phyloP scores from a whole-genome alignment of 306 rosid species.

The Cotoneaster glaucophyllus region DNA sequence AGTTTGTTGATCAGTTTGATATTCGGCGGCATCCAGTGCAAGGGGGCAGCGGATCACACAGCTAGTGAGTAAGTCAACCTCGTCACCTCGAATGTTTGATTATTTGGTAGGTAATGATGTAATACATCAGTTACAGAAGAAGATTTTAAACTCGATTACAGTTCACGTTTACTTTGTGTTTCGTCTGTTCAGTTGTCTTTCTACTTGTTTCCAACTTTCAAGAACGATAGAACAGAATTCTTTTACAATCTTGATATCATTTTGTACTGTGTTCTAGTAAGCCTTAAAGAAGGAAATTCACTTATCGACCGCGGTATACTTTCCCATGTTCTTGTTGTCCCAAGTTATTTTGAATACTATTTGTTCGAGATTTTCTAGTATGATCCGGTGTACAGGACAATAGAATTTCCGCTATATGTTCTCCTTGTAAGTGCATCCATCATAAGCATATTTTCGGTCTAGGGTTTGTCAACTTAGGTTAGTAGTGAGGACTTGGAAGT shows the following conservation, averaged over 20 bases:
- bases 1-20: slow-evolving; percentile 65
- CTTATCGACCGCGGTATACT: slow-evolving; percentile 35
- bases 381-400: background rate
- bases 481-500: no score
- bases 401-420: background rate
- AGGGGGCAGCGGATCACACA: slow-evolving; percentile 31
- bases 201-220: slow-evolving; percentile 20
- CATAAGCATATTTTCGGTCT: no score
- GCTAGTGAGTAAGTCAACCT: slow-evolving; percentile 35
- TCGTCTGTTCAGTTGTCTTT: slow-evolving; percentile 25
- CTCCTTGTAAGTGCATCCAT: background rate
- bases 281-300: slow-evolving; percentile 34
- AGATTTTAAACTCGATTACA: slow-evolving; percentile 28
- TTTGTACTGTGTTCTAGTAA: slow-evolving; percentile 30
- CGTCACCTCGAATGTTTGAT: slow-evolving; percentile 12
- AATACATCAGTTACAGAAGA: slow-evolving; percentile 23
- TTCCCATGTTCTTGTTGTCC: slow-evolving; percentile 15
- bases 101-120: slow-evolving; percentile 34
- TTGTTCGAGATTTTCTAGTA: background rate
- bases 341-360: background rate
- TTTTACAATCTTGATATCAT: slow-evolving; percentile 35
- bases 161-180: slow-evolving; percentile 26
- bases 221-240: slow-evolving; percentile 53
- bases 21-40: slow-evolving; percentile 51
- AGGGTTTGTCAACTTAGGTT: no score